Evolutionary conservation across 2,329 filamentous ascomycete genomes (phyloP), one percentile per base, ranked within the genome.

Genomic region (Lachnellula cervina): DNA sequence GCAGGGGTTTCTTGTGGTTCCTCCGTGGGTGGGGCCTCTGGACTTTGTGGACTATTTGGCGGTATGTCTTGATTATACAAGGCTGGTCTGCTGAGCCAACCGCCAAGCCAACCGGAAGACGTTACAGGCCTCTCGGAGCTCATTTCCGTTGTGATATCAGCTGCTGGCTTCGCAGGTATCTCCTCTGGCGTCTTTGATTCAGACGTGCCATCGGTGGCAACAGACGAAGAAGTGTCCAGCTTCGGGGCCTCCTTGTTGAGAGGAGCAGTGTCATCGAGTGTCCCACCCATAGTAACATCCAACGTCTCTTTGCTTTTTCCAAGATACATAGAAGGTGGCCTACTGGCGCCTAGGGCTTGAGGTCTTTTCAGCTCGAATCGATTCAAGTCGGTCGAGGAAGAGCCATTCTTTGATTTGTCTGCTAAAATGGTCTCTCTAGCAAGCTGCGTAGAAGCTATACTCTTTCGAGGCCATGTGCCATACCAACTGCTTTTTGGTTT

Each of bases 371-470:
- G 55, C 44, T 70, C 66, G 51, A 67, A 66, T 44, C 59, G 62
- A 60, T 52, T 64, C 21, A 68, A 52, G 54, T 67, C 66, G 40
- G 62, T 51, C n/a, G 64, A 55, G 11, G 64, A 54, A 5, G 55
- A 43, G 13, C 56, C 61, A 50, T 65, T 69, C n/a, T 57, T 59
- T 9, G 65, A 53, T 54, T 68, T 70, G 51, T 69, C 80, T 32
- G 81, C 83, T 46, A 81, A 70, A 28, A 86, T 85, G 13, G 79
- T 82, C 67, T 87, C 83, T 60, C 76, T 77, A 3, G 81, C 81
- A 45, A 87, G 72, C 51, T 82, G 80, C 5, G 79, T 84, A 8
- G 82, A 86, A 28, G 83, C 76, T 16, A 74, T 71, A 6, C 82
- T 80, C 64, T 86, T 86, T 58, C 79, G 74, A 17, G 81, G 79